phyloP scores from a whole-genome alignment of 108 stramenopile species.

The Pseudonitzschia multiseries region DNA sequence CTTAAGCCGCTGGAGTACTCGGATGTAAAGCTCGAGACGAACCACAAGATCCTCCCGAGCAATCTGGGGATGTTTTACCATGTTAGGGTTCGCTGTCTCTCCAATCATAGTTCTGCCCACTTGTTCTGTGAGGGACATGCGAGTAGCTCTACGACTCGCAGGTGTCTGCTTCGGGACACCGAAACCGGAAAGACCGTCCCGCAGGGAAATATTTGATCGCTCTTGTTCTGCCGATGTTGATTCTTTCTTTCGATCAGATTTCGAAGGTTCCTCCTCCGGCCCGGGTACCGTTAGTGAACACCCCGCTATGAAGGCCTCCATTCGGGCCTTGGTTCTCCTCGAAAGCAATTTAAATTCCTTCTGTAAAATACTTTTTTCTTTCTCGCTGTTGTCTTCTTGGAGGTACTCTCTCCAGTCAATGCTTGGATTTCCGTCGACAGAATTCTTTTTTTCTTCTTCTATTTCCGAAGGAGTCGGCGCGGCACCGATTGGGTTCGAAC shows the following conservation, averaged over 20 bases:
- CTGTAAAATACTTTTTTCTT: conserved; percentile 9
- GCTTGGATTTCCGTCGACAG: background rate
- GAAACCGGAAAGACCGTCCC: conserved; percentile 34
- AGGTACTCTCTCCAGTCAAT: conserved; percentile 39
- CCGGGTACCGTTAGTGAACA: conserved; percentile 56
- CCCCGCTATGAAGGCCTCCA: conserved; percentile 81
- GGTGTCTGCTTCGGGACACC: background rate
- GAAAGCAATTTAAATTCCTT: conserved; percentile 41
- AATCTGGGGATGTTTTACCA: conserved; percentile 49
- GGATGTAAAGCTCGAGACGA: conserved; percentile 74
- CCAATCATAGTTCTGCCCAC: conserved; percentile 9
- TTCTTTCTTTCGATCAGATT: conserved; percentile 6
- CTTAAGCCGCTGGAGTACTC: conserved; percentile 46
- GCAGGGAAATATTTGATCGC: conserved; percentile 16
- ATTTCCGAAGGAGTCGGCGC: background rate
- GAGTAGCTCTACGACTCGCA: background rate
- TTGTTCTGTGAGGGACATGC: conserved; percentile 11
- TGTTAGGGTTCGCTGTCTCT: conserved; percentile 4
- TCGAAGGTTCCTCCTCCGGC: conserved; percentile 22
- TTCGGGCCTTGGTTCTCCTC: conserved; percentile 59
- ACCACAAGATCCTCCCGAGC: conserved; percentile 52
- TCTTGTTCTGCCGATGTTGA: background rate
- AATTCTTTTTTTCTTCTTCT: conserved; percentile 16
- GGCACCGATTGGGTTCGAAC: background rate
- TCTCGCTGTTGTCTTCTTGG: conserved; percentile 2